Percentiles rank a stretch among this genome's conserved stretches.
Evolutionary conservation across 441 rosid species (phyloP).

Genomic region (Viola pubescens): DNA sequence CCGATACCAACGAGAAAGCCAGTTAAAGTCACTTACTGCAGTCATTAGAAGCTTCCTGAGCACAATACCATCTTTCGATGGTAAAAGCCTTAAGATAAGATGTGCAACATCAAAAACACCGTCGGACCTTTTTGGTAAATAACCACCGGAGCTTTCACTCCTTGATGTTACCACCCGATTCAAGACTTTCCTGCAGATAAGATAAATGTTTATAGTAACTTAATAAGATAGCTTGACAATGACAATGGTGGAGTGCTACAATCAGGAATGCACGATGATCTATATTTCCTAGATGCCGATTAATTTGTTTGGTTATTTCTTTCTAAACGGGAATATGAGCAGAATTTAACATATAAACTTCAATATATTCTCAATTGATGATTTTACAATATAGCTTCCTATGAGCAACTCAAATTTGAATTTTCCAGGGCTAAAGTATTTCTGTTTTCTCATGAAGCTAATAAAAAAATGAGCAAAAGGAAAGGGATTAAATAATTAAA

Average conservation of each 20-base stretch:
- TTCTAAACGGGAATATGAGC: too few species aligned
- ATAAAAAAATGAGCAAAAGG: too few species aligned
- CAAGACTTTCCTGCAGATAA: constrained; percentile 47
- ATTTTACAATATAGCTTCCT: too few species aligned
- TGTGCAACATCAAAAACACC: constrained; percentile 41
- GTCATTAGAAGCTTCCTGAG: constrained; percentile 85
- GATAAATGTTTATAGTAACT: constrained; percentile 6
- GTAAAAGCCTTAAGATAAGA: constrained; percentile 56
- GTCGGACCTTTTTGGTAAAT: constrained; percentile 26
- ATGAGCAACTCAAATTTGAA: too few species aligned
- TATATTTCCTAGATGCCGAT: background rate
- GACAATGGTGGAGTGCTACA: background rate
- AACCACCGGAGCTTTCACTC: constrained; percentile 29
- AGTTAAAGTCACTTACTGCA: constrained; percentile 52
- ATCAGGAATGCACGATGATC: background rate
- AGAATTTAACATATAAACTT: too few species aligned
- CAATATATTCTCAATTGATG: too few species aligned
- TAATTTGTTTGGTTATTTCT: background rate
- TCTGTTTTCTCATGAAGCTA: too few species aligned
- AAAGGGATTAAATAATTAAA: background rate
- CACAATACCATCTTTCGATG: constrained; percentile 70
- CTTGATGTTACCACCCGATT: constrained; percentile 29
- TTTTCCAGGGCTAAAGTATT: too few species aligned
- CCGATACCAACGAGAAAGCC: background rate
- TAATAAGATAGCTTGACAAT: background rate